Evolutionary conservation across 2,329 filamentous ascomycete genomes (phyloP).

Genomic region (Ascochyta lentis): DNA sequence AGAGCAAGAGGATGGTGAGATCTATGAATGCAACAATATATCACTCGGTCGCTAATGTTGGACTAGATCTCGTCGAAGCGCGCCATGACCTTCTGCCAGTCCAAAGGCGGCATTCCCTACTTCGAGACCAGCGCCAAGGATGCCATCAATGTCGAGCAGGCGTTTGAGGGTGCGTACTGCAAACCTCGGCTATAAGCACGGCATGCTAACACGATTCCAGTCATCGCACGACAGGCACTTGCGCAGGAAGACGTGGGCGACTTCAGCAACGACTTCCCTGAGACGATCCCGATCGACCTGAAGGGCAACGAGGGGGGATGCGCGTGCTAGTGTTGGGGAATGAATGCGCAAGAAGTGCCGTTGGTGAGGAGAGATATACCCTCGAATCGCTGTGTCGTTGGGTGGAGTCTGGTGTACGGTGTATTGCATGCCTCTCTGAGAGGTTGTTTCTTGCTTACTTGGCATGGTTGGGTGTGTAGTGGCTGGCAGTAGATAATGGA

Average conservation of each 20-base stretch:
- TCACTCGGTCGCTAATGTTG: constrained; percentile 16
- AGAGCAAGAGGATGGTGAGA: constrained; percentile 88
- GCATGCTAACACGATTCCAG: constrained; percentile 55
- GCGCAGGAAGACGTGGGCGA: constrained; percentile 98
- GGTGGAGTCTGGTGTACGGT: constrained; percentile 37
- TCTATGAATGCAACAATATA: too few species aligned
- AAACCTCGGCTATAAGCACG: neutral
- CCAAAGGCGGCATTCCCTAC: constrained; percentile 96
- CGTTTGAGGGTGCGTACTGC: constrained; percentile 65
- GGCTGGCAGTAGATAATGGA: constrained; percentile 20
- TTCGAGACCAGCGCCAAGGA: constrained; percentile 99
- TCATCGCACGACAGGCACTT: constrained; percentile 94
- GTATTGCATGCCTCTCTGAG: constrained; percentile 24
- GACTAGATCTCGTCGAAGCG: constrained; percentile 87
- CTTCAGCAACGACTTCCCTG: constrained; percentile 95
- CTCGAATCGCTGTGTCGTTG: constrained; percentile 10
- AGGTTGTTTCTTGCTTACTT: constrained; percentile 23
- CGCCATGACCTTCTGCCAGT: constrained; percentile 96
- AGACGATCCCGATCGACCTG: constrained; percentile 97
- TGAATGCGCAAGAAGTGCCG: constrained; percentile 13
- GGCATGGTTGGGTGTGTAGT: constrained; percentile 14
- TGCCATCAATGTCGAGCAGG: constrained; percentile 95
- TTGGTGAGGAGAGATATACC: constrained; percentile 11
- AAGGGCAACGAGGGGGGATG: constrained; percentile 93
- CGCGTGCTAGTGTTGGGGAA: constrained; percentile 68